phyloP scores from a whole-genome alignment of 352 stramenopile genomes.

The Thalassiosira livingstoniorum region DNA sequence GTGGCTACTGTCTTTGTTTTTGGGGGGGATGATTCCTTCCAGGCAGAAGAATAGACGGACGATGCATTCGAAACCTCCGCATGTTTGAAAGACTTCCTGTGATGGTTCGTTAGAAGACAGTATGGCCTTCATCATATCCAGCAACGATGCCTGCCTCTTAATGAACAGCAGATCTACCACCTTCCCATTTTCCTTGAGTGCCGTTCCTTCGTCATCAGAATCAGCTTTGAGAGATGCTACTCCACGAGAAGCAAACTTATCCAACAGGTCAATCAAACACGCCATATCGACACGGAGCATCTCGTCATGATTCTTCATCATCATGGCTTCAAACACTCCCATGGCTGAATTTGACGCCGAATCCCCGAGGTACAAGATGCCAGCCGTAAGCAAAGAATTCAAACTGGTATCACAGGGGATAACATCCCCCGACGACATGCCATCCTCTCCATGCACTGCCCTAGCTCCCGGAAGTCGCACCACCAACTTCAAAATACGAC shows the following conservation, averaged over 20 bases:
- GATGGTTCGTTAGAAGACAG: constrained; percentile 65
- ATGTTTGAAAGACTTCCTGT: constrained; percentile 76
- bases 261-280: constrained; percentile 71
- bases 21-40: constrained; percentile 40
- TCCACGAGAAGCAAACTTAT: constrained; percentile 62
- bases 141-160: constrained; percentile 55
- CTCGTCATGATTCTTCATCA: constrained; percentile 66
- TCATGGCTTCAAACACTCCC: constrained; percentile 79
- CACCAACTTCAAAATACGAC: constrained; percentile 61
- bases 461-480: constrained; percentile 43
- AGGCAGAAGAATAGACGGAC: constrained; percentile 71
- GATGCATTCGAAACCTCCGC: constrained; percentile 75
- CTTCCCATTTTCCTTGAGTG: neutral
- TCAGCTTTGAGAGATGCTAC: neutral
- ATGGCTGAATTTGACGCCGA: constrained; percentile 59
- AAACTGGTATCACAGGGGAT: constrained; percentile 50
- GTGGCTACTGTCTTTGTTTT: too few relatives aligned
- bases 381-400: constrained; percentile 64
- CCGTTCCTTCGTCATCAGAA: constrained; percentile 7
- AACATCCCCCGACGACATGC: constrained; percentile 12
- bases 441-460: constrained; percentile 34
- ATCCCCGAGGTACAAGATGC: constrained; percentile 78
- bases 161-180: constrained; percentile 49
- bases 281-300: constrained; percentile 70
- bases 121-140: constrained; percentile 68